phyloP scores from a whole-genome alignment of 2,329 filamentous ascomycete genomes.

The Boeremia exigua region DNA sequence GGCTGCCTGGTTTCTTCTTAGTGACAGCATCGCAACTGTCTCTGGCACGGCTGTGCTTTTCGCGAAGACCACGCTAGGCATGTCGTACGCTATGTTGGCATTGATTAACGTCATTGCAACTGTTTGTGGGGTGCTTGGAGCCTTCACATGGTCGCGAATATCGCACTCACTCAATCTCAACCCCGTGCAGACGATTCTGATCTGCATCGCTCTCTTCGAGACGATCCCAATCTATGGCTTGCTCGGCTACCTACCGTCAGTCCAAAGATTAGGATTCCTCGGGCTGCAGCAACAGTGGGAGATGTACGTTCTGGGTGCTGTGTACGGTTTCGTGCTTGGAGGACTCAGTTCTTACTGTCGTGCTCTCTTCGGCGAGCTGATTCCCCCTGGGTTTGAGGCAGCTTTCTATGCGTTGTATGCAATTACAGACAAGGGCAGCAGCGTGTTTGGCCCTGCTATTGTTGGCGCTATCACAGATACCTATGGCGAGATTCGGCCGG shows the following conservation, averaged over 20 bases:
- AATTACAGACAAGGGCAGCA: constrained; percentile 96
- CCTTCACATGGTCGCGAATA: constrained; percentile 86
- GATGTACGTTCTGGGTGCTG: constrained; percentile 89
- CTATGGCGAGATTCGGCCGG: constrained; percentile 56
- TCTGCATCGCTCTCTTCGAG: constrained; percentile 91
- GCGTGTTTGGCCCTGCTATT: constrained; percentile 90
- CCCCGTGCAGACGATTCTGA: constrained; percentile 86
- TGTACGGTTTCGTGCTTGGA: constrained; percentile 95
- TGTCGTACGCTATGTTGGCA: constrained; percentile 85
- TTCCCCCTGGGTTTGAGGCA: constrained; percentile 91
- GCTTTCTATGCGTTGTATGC: constrained; percentile 97
- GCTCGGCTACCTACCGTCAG: constrained; percentile 81
- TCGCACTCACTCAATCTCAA: constrained; percentile 72
- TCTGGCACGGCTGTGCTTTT: constrained; percentile 94
- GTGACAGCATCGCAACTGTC: constrained; percentile 92
- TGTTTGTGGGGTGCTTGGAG: constrained; percentile 80
- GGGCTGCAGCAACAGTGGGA: constrained; percentile 96
- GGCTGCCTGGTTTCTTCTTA: constrained; percentile 90
- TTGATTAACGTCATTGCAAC: constrained; percentile 95
- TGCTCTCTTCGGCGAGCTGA: constrained; percentile 89
- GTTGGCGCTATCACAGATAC: constrained; percentile 90
- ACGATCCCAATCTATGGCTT: constrained; percentile 91
- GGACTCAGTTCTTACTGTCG: constrained; percentile 91
- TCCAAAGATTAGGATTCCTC: constrained; percentile 74
- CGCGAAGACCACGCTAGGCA: constrained; percentile 89